Percentiles rank a stretch among this genome's conserved stretches.
phyloP scores from a whole-genome alignment of 1,284 basidiomycete genomes.

The Exobasidium rhododendri region DNA sequence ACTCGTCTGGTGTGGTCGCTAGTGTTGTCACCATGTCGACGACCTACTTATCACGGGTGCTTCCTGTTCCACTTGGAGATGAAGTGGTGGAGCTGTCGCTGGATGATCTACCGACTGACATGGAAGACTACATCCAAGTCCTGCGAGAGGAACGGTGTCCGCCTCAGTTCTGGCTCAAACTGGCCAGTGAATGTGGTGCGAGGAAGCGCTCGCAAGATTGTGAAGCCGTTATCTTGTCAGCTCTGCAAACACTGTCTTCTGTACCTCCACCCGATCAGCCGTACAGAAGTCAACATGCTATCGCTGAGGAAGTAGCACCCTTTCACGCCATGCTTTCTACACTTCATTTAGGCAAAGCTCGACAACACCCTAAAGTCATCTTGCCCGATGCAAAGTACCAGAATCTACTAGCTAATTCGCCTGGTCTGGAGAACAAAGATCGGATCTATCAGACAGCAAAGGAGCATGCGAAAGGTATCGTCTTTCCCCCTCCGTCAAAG shows the following conservation, averaged over 20 bases:
- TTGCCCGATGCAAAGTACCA: constrained; percentile 7
- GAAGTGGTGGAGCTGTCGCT: constrained; percentile 12
- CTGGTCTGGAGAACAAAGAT: background rate
- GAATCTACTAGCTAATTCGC: background rate
- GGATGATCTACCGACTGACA: constrained; percentile 12
- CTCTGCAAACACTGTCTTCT: constrained; percentile 3
- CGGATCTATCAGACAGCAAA: background rate
- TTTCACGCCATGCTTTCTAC: constrained; percentile 14
- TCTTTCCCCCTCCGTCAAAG: constrained; percentile 3
- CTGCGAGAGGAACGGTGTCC: constrained; percentile 9
- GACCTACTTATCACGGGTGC: background rate
- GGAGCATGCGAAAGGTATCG: background rate
- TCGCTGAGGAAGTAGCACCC: constrained; percentile 10
- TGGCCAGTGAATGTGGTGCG: constrained; percentile 12
- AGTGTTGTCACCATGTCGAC: background rate
- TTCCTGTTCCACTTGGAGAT: constrained; percentile 10
- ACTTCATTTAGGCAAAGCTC: background rate
- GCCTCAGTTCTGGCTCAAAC: constrained; percentile 5
- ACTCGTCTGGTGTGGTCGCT: too few species aligned
- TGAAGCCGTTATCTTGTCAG: background rate
- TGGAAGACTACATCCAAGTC: constrained; percentile 12
- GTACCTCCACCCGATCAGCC: background rate
- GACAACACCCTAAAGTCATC: constrained; percentile 8
- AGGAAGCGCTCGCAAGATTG: constrained; percentile 8
- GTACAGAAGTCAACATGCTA: constrained; percentile 9